These are phyloP conservation scores for Phialophora tarda DNA, from an alignment of 2,329 filamentous ascomycete genomes.

Conservation along the genomic window DNA sequence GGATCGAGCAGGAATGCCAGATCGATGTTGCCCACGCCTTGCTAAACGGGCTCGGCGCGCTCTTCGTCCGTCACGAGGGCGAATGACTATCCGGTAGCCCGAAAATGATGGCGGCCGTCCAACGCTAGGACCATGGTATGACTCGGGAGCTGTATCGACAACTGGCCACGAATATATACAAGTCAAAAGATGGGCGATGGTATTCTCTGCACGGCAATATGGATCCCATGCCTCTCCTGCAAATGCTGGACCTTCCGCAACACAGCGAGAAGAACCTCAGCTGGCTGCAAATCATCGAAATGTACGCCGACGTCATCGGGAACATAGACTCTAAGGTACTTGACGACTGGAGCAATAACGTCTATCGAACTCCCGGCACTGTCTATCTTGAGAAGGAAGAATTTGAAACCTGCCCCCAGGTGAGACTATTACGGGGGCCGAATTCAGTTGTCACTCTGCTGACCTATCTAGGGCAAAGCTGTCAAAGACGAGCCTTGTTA, in stretches of 20 bases:
- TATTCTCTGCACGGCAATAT: constrained; percentile 43
- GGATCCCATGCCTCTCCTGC: constrained; percentile 18
- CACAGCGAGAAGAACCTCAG: constrained; percentile 23
- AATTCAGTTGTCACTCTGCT: background rate
- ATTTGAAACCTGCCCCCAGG: constrained; percentile 16
- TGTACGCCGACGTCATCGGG: constrained; percentile 19
- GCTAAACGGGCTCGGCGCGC: constrained; percentile 20
- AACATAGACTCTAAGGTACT: constrained; percentile 16
- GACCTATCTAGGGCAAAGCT: constrained; percentile 3
- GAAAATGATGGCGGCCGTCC: constrained; percentile 17
- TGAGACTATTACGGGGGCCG: background rate
- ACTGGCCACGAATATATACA: constrained; percentile 51
- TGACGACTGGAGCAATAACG: constrained; percentile 28
- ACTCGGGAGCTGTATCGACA: constrained; percentile 23
- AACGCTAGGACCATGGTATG: constrained; percentile 24
- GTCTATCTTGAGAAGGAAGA: constrained; percentile 24
- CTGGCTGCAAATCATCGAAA: constrained; percentile 19
- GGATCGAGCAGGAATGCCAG: constrained; percentile 35
- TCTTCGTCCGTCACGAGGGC: constrained; percentile 19
- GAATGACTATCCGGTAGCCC: constrained; percentile 19
- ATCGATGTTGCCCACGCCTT: constrained; percentile 24
- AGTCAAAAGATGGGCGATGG: constrained; percentile 52
- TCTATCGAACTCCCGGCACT: constrained; percentile 26
- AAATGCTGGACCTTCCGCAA: constrained; percentile 24
- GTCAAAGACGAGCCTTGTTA: constrained; percentile 13